Evolutionary conservation across 2,329 filamentous ascomycete species (phyloP).

Genomic region (Aquanectria penicillioides): DNA sequence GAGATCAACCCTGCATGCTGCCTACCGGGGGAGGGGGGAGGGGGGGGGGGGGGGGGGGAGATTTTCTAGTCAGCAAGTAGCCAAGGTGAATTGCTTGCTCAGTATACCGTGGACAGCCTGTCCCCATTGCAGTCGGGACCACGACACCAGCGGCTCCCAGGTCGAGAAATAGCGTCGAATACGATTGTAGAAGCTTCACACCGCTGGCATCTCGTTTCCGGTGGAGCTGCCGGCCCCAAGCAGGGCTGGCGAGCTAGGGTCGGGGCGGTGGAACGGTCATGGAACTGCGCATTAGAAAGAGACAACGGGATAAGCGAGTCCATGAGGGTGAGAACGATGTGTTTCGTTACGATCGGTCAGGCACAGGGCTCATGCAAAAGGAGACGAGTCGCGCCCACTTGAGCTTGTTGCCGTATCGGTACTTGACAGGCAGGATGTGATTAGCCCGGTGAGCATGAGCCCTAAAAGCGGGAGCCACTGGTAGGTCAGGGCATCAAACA

Average conservation of each 20-base stretch:
- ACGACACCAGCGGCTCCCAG: no score
- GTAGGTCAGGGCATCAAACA: conserved; percentile 29
- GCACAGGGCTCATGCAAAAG: background rate
- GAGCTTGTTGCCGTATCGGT: conserved; percentile 24
- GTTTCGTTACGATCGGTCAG: conserved; percentile 7
- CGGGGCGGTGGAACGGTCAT: background rate
- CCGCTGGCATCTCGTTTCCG: conserved; percentile 1
- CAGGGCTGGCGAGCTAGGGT: background rate
- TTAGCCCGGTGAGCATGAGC: conserved; percentile 21
- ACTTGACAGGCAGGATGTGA: conserved; percentile 25
- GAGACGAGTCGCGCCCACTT: conserved; percentile 1
- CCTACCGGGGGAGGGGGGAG: conserved; percentile 1
- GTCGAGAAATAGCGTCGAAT: no score
- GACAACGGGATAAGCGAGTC: background rate
- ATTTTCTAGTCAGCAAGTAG: background rate
- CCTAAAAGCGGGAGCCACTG: conserved; percentile 31
- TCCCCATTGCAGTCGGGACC: background rate
- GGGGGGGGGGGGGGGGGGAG: background rate
- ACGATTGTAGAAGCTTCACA: background rate
- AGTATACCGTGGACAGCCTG: background rate
- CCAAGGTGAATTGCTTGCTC: background rate
- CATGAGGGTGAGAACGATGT: background rate
- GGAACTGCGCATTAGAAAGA: background rate
- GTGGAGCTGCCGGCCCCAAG: conserved; percentile 1
- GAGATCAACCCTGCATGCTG: conserved; percentile 22